A percentile compares a stretch with the other conserved stretches of the same genome.
Evolutionary conservation across 169 alveolate genomes (phyloP).

Genomic region (Plasmodium cynomolgi): DNA sequence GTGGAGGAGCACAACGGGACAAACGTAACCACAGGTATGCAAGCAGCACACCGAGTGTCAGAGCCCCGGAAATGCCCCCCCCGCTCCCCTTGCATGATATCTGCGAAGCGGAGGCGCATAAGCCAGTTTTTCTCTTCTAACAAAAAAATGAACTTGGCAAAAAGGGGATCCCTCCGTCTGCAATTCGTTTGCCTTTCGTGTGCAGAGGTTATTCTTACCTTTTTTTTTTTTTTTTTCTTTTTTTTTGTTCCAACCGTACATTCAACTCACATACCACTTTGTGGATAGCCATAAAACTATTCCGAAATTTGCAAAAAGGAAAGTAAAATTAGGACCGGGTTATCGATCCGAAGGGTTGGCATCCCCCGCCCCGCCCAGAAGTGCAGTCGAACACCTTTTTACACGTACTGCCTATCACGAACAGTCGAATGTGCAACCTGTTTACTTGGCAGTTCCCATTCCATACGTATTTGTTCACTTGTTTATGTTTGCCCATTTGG

Average conservation of each 20-base stretch:
- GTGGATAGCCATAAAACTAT: neutral
- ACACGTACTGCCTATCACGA: neutral
- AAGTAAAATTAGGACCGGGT: neutral
- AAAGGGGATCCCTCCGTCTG: neutral
- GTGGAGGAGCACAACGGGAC: neutral
- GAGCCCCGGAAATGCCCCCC: neutral
- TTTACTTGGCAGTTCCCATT: neutral
- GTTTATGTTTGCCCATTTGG: neutral
- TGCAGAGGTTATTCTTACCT: neutral
- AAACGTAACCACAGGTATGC: no score
- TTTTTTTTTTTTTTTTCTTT: neutral
- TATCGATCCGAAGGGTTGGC: neutral
- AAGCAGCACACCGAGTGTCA: neutral
- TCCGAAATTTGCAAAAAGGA: neutral
- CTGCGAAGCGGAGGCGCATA: no score
- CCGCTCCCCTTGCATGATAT: no score
- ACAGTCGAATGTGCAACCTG: neutral
- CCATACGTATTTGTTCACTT: neutral
- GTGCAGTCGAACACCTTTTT: neutral
- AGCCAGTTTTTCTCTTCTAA: no score
- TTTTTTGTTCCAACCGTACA: neutral
- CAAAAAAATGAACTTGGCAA: no score
- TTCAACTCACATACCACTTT: neutral
- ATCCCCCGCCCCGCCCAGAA: neutral
- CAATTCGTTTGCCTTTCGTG: neutral